Base-by-base conservation (phyloP, 2,329 filamentous ascomycete genomes). In the Ambrosiella cleistominuta region DNA sequence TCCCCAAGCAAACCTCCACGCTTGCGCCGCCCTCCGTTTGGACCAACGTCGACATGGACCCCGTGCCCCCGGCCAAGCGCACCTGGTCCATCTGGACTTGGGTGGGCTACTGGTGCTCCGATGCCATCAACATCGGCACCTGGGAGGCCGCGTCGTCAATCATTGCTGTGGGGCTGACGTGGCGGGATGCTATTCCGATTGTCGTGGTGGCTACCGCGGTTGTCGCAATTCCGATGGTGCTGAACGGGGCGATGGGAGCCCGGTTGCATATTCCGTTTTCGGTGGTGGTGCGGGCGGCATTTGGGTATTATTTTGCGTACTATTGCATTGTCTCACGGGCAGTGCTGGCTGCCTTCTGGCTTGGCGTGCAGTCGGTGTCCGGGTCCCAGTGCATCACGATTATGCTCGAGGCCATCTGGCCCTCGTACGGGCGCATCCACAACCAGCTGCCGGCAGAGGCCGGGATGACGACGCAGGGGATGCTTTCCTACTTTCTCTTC, bases 21-120 rank as follows among this genome's bases (percentile, higher is more conserved):
- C 50, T 60, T 36, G 58, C 58, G 8, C 58, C 58, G 35, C 44
- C 49, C n/a, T 27, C 57, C 42, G 58, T 60, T 17, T 61, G 71
- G 71, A 71, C 70, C 8, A 73, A 73, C 57, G 68, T 68, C 64
- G 65, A 65, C 39, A 63, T 65, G 42, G 66, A 68, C 61, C 66
- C 67, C 2, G 65, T 69, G 0, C 64, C 72, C 27, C 66, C 66
- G 1, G 69, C 72, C 60, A 66, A 69, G 57, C 66, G 69, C 55
- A 74, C 71, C 17, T 75, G 73, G 74, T 70, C 70, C 3, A 67
- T 66, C 11, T 64, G 70, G 54, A 70, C 72, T 37, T 74, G 72
- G 62, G 71, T 73, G 67, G 69, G 70, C 12, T 75, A 76, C 63
- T 76, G 74, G 74, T 71, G 69, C 60, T 71, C 69, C 6, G 74